Evolutionary conservation across 1,284 basidiomycete genomes (phyloP).

Genomic region (Irpex sp.): DNA sequence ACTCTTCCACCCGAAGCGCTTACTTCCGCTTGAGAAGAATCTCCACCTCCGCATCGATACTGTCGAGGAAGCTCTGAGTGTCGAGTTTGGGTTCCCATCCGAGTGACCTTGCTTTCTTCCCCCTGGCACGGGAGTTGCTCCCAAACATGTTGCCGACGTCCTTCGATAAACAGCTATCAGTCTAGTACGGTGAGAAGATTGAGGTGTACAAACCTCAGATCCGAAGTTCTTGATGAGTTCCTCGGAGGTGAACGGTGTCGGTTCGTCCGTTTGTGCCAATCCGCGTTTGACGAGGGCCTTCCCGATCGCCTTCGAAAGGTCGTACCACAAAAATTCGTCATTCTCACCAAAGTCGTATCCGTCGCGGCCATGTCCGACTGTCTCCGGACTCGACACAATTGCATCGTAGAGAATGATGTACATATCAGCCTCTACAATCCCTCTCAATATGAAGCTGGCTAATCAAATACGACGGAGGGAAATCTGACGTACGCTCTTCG

Average conservation of each 20-base stretch:
- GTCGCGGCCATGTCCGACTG: constrained; percentile 34
- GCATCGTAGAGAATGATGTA: constrained; percentile 21
- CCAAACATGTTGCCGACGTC: background rate
- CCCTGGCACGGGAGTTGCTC: background rate
- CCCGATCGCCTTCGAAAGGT: constrained; percentile 32
- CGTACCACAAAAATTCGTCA: constrained; percentile 36
- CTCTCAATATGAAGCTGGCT: background rate
- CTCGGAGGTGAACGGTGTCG: constrained; percentile 22
- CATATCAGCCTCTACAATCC: constrained; percentile 16
- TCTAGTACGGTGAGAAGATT: background rate
- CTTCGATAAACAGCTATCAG: background rate
- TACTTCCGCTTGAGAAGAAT: background rate
- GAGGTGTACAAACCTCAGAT: background rate
- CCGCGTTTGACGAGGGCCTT: constrained; percentile 27
- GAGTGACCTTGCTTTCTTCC: background rate
- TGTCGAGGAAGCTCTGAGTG: background rate
- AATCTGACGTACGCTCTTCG: constrained; percentile 33
- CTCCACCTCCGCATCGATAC: background rate
- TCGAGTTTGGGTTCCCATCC: background rate
- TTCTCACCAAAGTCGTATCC: constrained; percentile 47
- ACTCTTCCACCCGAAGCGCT: no score
- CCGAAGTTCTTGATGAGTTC: background rate
- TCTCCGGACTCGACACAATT: constrained; percentile 8
- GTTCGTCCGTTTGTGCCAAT: constrained; percentile 20
- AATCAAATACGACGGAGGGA: background rate